Evolutionary conservation across 1,284 basidiomycete species (phyloP).

Genomic region (Laetiporus sulphureus): DNA sequence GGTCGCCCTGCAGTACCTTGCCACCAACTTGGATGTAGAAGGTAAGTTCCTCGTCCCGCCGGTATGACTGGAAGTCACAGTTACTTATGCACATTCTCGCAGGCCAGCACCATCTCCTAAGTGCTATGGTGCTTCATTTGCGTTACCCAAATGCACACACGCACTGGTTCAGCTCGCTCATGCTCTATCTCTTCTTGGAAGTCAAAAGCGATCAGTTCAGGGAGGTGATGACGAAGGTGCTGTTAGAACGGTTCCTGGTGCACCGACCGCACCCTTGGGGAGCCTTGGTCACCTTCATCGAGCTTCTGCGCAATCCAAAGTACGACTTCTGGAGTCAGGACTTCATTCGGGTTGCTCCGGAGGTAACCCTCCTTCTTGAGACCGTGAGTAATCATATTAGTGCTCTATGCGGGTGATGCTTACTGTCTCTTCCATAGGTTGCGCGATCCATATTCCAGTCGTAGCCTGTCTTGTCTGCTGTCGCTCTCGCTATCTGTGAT

Average conservation of each 20-base stretch:
- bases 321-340: slow-evolving; percentile 86
- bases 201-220: slow-evolving; percentile 72
- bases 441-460: slow-evolving; percentile 67
- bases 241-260: slow-evolving; percentile 91
- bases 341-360: slow-evolving; percentile 74
- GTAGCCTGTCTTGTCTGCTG: slow-evolving; percentile 49
- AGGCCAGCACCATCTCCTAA: slow-evolving; percentile 93
- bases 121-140: slow-evolving; percentile 87
- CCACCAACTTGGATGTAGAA: slow-evolving; percentile 84
- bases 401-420: neutral
- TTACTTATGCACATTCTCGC: too few species aligned
- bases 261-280: slow-evolving; percentile 98
- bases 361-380: slow-evolving; percentile 75
- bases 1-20: slow-evolving; percentile 75
- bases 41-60: slow-evolving; percentile 38
- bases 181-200: slow-evolving; percentile 83
- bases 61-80: neutral
- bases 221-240: slow-evolving; percentile 87
- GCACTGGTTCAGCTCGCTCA: slow-evolving; percentile 88
- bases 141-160: slow-evolving; percentile 97
- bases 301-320: slow-evolving; percentile 78
- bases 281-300: slow-evolving; percentile 88
- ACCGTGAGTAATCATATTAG: slow-evolving; percentile 46
- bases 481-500: slow-evolving; percentile 54
- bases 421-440: slow-evolving; percentile 36